phyloP scores from a whole-genome alignment of 2,329 filamentous ascomycete species.

The Colletotrichum abscissum region DNA sequence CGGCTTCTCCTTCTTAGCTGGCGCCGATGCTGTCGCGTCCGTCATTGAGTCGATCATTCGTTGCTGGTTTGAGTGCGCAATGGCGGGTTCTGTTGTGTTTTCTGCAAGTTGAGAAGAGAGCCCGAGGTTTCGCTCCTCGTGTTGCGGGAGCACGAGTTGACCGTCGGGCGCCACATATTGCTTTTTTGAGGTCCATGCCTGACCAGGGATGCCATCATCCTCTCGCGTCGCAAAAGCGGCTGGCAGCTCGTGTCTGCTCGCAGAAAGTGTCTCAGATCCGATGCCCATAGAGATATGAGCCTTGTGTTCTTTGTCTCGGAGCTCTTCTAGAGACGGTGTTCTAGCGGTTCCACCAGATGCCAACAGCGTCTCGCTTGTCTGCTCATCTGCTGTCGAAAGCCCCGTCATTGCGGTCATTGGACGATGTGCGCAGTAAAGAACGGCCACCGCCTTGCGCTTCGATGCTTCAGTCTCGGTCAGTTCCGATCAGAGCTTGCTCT shows the following conservation, averaged over 20 bases:
- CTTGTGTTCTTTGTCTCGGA: not conserved
- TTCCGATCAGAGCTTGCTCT: not conserved
- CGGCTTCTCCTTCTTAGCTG: not conserved
- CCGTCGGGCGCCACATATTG: not conserved
- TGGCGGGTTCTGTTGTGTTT: not conserved
- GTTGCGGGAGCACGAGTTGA: not conserved
- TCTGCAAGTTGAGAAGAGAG: not conserved
- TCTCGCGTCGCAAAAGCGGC: not conserved
- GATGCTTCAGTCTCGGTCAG: not conserved
- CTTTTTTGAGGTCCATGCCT: not conserved
- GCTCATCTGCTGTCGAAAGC: not conserved
- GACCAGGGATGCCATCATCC: slow-evolving; percentile 8
- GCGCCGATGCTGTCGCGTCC: not conserved
- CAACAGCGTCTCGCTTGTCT: not conserved
- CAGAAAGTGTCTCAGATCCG: slow-evolving; percentile 20
- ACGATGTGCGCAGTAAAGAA: not conserved
- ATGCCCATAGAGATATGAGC: not conserved
- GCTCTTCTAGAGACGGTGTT: not conserved
- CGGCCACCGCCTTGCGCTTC: not conserved
- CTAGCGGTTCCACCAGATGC: not conserved
- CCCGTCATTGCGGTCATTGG: not conserved
- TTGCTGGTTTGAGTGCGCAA: not conserved
- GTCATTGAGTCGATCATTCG: not conserved
- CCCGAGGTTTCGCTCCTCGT: not conserved
- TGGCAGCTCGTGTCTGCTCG: slow-evolving; percentile 8